These are phyloP conservation scores for Solanum sitiens DNA, from an alignment of 257 asterid species.

Conservation along the genomic window DNA sequence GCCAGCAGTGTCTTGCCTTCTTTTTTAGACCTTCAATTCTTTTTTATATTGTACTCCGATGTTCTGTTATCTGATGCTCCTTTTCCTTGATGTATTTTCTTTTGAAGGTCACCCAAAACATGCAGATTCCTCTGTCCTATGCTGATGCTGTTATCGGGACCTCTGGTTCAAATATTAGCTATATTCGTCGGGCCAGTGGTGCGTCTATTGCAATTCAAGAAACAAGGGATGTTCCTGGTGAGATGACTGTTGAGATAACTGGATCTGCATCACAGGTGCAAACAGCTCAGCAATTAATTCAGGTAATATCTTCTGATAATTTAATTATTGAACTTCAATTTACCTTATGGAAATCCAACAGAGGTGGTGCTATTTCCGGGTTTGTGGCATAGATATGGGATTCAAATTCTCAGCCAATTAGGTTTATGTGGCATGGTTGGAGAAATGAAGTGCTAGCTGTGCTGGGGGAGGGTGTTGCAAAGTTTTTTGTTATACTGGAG, in stretches of 20 bases:
- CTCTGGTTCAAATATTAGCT: conserved; percentile 82
- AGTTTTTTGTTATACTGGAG: neutral
- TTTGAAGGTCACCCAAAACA: conserved; percentile 57
- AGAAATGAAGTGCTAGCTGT: neutral
- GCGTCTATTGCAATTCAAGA: conserved; percentile 81
- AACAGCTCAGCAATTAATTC: conserved; percentile 81
- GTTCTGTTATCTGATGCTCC: neutral
- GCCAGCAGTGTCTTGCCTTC: neutral
- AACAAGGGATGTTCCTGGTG: conserved; percentile 73
- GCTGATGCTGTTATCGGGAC: conserved; percentile 87
- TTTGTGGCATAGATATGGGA: neutral
- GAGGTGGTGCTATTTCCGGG: neutral
- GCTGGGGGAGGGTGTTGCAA: neutral
- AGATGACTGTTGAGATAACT: conserved; percentile 90
- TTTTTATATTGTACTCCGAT: neutral
- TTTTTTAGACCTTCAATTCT: neutral
- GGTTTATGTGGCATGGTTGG: neutral
- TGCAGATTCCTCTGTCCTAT: conserved; percentile 72
- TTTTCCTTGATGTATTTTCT: neutral
- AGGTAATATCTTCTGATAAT: conserved; percentile 29
- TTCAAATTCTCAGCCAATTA: neutral
- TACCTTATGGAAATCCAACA: neutral
- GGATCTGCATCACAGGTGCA: conserved; percentile 88
- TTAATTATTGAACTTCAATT: neutral
- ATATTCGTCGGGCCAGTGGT: conserved; percentile 86